Base-by-base conservation (phyloP, 179 eudicot species). In the Spinacia oleracea region DNA sequence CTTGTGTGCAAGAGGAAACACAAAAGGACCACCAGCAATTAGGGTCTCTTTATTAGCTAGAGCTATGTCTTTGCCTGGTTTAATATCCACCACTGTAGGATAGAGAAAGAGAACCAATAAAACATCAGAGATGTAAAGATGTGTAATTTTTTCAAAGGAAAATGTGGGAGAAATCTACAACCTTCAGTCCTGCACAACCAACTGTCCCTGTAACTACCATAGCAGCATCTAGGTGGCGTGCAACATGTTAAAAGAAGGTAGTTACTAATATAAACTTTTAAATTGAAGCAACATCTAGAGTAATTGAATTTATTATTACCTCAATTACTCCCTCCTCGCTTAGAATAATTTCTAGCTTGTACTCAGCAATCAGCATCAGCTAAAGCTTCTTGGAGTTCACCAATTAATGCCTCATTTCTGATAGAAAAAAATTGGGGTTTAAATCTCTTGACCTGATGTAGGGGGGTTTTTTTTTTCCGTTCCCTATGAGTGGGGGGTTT, bases 21-120 rank as follows among this genome's bases (percentile, higher is more conserved):
- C 98, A 86, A 96, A 92, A 77, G 99, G 99, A 67, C 98, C 99
- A 23, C 98, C 99, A 42, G 99, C 99, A 83, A 96, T 96, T 46
- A 96, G 85, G 38, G 99, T 96, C 86, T 96, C 99, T 83, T 96
- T 96, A 84, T 96, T 96, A 78, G 99, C 98, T 84, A 96, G 89
- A 38, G 98, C 98, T 68, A 96, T 92, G 86, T 94, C 91, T 75
- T 92, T 96, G 75, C 99, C 98, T 25, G 99, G 91, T 88, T 94
- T 96, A 81, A 96, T 96, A 43, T 98, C 99, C 76, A 97, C 99
- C 55, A 96, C 95, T 25, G 99, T 96, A 51, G 99, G 99, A 98
- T 96, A 74, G 46, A 34, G 77, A 78, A 78, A 55, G 38, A 75
- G 32, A 77, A 77, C 50, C 43, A 60, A 53, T 27, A 42, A 76